Conservation (phyloP, 257 asterid species). For the Dorcoceras hygrometricum region DNA sequence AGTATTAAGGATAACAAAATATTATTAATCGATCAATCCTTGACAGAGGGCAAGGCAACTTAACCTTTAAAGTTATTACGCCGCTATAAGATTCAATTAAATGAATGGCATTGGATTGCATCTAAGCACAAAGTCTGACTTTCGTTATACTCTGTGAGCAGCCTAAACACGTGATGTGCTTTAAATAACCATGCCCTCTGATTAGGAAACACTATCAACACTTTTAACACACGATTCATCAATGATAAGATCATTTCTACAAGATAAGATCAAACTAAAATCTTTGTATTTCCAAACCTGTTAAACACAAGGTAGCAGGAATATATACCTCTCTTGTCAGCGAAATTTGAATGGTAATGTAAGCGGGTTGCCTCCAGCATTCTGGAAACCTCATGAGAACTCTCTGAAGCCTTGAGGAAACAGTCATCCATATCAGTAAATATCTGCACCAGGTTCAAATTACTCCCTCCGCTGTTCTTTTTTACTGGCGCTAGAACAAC, state of each 20-base stretch:
- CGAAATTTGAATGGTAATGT: conserved; percentile 94
- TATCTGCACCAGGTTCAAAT: conserved; percentile 52
- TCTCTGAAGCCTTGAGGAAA: conserved; percentile 82
- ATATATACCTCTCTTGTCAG: conserved; percentile 72
- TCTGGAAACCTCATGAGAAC: conserved; percentile 86
- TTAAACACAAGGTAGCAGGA: background rate
- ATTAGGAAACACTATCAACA: background rate
- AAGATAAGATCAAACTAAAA: conserved; percentile 13
- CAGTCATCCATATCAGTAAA: conserved; percentile 81
- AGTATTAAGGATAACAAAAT: no score
- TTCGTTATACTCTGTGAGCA: background rate
- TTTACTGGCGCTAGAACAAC: conserved; percentile 54
- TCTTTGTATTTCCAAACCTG: conserved; percentile 1
- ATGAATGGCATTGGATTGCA: background rate
- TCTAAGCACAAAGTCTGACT: background rate
- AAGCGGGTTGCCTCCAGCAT: conserved; percentile 94
- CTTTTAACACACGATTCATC: background rate
- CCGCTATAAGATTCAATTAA: background rate
- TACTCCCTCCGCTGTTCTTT: conserved; percentile 40
- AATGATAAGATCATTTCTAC: background rate
- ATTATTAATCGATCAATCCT: background rate
- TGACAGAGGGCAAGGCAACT: background rate
- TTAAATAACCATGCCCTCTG: background rate
- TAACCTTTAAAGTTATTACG: background rate
- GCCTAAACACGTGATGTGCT: background rate